These are phyloP conservation scores for Termitomyces sp. DNA, from an alignment of 768 basidiomycete genomes.

Conservation along the genomic window DNA sequence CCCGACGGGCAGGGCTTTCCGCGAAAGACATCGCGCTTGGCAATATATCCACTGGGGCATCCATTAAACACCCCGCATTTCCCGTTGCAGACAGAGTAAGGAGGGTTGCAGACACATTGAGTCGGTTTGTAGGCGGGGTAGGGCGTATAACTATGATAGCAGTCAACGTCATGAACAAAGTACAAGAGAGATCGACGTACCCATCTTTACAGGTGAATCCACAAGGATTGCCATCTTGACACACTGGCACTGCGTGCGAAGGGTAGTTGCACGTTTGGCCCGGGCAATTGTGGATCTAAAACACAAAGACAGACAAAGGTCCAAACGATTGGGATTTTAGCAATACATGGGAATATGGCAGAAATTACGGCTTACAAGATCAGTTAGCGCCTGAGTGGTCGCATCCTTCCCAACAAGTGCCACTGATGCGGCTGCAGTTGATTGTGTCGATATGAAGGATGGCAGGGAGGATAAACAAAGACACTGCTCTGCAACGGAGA, in stretches of 20 bases:
- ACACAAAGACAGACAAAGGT: neutral
- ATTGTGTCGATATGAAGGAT: constrained; percentile 28
- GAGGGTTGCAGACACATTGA: constrained; percentile 38
- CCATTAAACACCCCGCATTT: constrained; percentile 33
- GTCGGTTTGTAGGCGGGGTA: constrained; percentile 30
- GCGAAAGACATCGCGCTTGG: constrained; percentile 26
- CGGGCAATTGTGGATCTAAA: constrained; percentile 8
- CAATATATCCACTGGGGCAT: constrained; percentile 28
- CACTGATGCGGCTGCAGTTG: constrained; percentile 25
- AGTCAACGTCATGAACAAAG: neutral
- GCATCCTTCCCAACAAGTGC: constrained; percentile 24
- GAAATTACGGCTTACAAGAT: constrained; percentile 25
- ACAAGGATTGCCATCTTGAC: constrained; percentile 35
- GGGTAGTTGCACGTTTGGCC: constrained; percentile 36
- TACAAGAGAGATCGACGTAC: constrained; percentile 19
- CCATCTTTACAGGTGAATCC: constrained; percentile 44
- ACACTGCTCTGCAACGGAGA: constrained; percentile 32
- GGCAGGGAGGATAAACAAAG: constrained; percentile 39
- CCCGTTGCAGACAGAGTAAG: constrained; percentile 46
- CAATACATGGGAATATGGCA: neutral
- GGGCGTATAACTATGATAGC: constrained; percentile 1
- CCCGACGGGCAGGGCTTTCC: constrained; percentile 32
- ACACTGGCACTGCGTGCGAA: constrained; percentile 32
- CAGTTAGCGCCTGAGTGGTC: constrained; percentile 27
- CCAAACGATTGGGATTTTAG: neutral